A percentile compares a stretch with the other conserved stretches of the same genome.
Evolutionary conservation across 2,329 filamentous ascomycete species (phyloP).

Genomic region (Microcyclospora tardicrescens): DNA sequence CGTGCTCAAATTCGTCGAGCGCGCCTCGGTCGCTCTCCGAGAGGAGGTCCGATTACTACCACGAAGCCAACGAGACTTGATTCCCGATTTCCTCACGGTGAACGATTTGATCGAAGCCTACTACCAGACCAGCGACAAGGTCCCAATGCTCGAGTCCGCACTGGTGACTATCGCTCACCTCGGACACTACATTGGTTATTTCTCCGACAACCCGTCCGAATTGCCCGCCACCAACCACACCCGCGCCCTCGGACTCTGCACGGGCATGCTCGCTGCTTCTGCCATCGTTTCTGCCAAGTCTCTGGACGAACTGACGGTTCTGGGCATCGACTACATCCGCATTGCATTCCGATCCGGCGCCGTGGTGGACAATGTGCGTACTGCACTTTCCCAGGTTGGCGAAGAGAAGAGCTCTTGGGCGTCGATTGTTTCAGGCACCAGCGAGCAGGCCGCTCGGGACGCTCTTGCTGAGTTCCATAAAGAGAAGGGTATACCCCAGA

Average conservation of each 20-base stretch:
- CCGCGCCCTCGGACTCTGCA: slow-evolving; percentile 52
- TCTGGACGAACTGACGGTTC: slow-evolving; percentile 46
- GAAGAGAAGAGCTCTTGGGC: slow-evolving; percentile 53
- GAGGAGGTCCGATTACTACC: slow-evolving; percentile 48
- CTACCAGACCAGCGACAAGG: slow-evolving; percentile 43
- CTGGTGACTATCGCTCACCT: slow-evolving; percentile 53
- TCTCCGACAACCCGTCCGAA: slow-evolving; percentile 41
- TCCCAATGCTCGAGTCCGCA: slow-evolving; percentile 51
- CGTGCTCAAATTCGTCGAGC: slow-evolving; percentile 49
- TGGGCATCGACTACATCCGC: slow-evolving; percentile 51
- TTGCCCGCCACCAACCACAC: slow-evolving; percentile 36
- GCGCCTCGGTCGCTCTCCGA: slow-evolving; percentile 44
- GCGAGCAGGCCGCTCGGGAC: slow-evolving; percentile 38
- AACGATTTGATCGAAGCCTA: slow-evolving; percentile 54
- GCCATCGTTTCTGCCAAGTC: slow-evolving; percentile 52
- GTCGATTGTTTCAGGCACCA: slow-evolving; percentile 47
- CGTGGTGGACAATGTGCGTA: slow-evolving; percentile 29
- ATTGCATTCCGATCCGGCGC: slow-evolving; percentile 53
- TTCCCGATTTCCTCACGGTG: slow-evolving; percentile 50
- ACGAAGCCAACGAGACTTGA: slow-evolving; percentile 41
- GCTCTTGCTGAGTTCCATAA: slow-evolving; percentile 47
- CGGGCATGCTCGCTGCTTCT: slow-evolving; percentile 55
- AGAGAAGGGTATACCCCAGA: slow-evolving; percentile 37
- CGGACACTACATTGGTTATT: slow-evolving; percentile 55
- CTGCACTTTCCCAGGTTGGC: slow-evolving; percentile 38